These are phyloP conservation scores for Aspergillus ibericus DNA, from an alignment of 2,329 filamentous ascomycete genomes.

Conservation along the genomic window DNA sequence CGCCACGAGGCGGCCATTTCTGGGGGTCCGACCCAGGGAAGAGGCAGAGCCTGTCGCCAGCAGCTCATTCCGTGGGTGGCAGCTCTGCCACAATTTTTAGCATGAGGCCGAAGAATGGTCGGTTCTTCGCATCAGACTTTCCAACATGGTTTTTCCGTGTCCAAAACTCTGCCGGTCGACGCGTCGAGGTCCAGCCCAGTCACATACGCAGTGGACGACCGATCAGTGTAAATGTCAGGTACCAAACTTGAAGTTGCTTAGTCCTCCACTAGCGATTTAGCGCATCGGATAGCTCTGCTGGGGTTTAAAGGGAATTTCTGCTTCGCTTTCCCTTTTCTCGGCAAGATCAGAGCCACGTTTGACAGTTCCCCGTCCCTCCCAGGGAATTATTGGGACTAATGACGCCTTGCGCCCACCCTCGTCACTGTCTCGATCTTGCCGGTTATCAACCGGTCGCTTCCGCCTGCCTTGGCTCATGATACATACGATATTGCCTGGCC, in stretches of 20 bases:
- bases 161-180: neutral
- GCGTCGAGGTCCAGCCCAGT: neutral
- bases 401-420: neutral
- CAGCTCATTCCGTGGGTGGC: slow-evolving; percentile 5
- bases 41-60: neutral
- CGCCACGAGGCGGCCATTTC: slow-evolving; percentile 30
- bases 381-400: neutral
- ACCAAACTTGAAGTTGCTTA: slow-evolving; percentile 11
- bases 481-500: neutral
- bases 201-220: neutral
- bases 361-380: neutral
- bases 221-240: slow-evolving; percentile 11
- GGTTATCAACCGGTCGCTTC: neutral
- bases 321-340: slow-evolving; percentile 1
- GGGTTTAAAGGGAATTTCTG: neutral
- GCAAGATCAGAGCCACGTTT: neutral
- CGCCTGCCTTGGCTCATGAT: neutral
- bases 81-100: slow-evolving; percentile 6
- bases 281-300: slow-evolving; percentile 5
- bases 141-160: neutral
- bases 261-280: slow-evolving; percentile 5
- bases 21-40: slow-evolving; percentile 8
- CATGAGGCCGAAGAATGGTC: neutral
- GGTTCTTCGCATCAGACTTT: neutral
- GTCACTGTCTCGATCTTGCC: neutral